Evolutionary conservation across 2,329 filamentous ascomycete species (phyloP), one percentile per base, ranked within the genome.

Genomic region (Ascochyta lentis): DNA sequence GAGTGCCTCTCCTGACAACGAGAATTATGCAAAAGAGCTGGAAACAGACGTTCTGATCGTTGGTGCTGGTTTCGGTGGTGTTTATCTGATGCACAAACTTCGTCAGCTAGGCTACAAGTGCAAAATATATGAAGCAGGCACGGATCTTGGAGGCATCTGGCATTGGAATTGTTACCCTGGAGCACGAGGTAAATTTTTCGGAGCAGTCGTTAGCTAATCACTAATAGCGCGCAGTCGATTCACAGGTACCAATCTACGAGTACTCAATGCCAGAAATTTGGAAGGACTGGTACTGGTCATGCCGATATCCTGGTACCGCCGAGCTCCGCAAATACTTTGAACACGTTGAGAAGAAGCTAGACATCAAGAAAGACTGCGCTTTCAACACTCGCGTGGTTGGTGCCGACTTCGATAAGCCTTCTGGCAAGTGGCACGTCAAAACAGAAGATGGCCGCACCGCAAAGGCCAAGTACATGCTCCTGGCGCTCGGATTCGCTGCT

Each of bases 271-370:
- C 77, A 6, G 78, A 82, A 58, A 71, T 81, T 22, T 82, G 76
- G 71, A 77, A 79, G 67, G 80, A 80, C 3, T 88, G 84, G 84
- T 84, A 76, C 33, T 89, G 84, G 82, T 74, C 76, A 0, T 79
- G 70, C 56, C 80, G 81, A 53, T 86, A 84, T 45, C 83, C 84
- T 0, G 78, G 71, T 10, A 82, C 79, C 23, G 59, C 77, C 23
- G 82, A 88, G 40, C 75, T 88, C 1, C 78, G 81, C 12, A 66
- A 69, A 4, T 88, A 88, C 68, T 88, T 88, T 64, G 79, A 85
- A 15, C 82, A 86, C 45, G 80, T 86, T 16, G 85, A 86, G 49
- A 81, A 82, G 53, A 78, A 81, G 4, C 63, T 86, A 6, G 72
- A 79, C 12, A 73, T 88, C 19, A 84, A 80, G 66, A 86, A 86